Conservation (phyloP, 2,329 filamentous ascomycete species). For the Lasiodiplodia hormozganensis region DNA sequence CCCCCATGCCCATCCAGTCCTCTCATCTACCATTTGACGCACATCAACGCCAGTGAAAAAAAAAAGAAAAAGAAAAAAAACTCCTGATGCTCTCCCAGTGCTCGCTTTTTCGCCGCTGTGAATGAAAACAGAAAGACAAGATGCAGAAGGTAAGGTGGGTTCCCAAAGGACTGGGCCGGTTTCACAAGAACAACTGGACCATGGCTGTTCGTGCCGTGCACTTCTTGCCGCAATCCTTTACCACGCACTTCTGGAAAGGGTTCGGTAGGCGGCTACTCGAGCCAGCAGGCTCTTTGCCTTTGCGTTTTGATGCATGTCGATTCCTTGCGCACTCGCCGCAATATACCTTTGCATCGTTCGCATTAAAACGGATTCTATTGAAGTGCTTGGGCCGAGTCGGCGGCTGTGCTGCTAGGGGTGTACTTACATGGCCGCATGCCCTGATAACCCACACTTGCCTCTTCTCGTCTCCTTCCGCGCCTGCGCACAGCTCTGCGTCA, state of each 20-base stretch:
- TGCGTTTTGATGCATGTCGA: slow-evolving; percentile 43
- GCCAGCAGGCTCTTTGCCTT: slow-evolving; percentile 45
- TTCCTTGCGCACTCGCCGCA: slow-evolving; percentile 59
- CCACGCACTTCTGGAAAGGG: slow-evolving; percentile 55
- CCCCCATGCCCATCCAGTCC: not conserved
- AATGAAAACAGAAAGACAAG: not conserved
- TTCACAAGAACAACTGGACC: slow-evolving; percentile 51
- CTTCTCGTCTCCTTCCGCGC: slow-evolving; percentile 67
- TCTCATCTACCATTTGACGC: not conserved
- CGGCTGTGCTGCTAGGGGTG: not conserved
- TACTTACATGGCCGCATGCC: slow-evolving; percentile 85
- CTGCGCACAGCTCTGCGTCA: slow-evolving; percentile 79
- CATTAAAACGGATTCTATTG: slow-evolving; percentile 27
- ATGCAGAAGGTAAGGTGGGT: not conserved
- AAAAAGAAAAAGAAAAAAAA: not conserved
- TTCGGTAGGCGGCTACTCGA: slow-evolving; percentile 36
- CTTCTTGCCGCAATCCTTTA: slow-evolving; percentile 51
- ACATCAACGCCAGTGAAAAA: not conserved
- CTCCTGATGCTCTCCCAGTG: slow-evolving; percentile 14
- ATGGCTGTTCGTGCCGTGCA: slow-evolving; percentile 43
- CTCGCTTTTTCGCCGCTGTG: slow-evolving; percentile 14
- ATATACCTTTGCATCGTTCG: slow-evolving; percentile 49
- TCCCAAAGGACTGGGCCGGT: not conserved
- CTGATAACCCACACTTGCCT: slow-evolving; percentile 93
- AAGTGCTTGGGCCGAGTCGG: not conserved